A percentile compares a stretch with the other conserved stretches of the same genome.
Conservation (phyloP, 148 eudicot genomes). For the Oxyria digyna region DNA sequence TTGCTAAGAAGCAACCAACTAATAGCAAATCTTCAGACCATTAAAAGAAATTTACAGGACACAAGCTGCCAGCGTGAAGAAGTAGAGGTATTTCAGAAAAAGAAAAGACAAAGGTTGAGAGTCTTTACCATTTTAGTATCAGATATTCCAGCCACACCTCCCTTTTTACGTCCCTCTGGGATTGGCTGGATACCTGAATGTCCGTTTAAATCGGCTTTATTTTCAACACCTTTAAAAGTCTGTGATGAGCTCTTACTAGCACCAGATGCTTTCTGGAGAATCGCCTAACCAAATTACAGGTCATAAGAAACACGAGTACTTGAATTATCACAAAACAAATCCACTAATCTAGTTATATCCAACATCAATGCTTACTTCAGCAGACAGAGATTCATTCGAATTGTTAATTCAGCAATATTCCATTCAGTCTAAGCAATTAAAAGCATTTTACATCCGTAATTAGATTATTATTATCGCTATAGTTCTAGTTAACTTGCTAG, state of each 20-base stretch:
- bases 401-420: no score
- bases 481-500: no score
- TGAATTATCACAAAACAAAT: background rate
- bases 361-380: background rate
- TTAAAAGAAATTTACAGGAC: background rate
- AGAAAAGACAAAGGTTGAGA: slow-evolving; percentile 1
- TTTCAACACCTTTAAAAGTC: slow-evolving; percentile 29
- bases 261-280: slow-evolving; percentile 58
- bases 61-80: background rate
- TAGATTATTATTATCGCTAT: no score
- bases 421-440: no score
- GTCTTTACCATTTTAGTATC: slow-evolving; percentile 21
- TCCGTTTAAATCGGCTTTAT: slow-evolving; percentile 20
- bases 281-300: slow-evolving; percentile 29
- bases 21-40: background rate
- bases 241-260: slow-evolving; percentile 21
- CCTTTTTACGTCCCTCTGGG: slow-evolving; percentile 30
- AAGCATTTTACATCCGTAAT: no score
- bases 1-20: background rate
- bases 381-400: background rate
- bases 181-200: slow-evolving; percentile 20
- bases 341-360: background rate
- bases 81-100: background rate
- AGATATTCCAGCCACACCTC: slow-evolving; percentile 23
- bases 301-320: background rate